Conservation (phyloP, 108 stramenopile genomes). For the Ochromonas danica region DNA sequence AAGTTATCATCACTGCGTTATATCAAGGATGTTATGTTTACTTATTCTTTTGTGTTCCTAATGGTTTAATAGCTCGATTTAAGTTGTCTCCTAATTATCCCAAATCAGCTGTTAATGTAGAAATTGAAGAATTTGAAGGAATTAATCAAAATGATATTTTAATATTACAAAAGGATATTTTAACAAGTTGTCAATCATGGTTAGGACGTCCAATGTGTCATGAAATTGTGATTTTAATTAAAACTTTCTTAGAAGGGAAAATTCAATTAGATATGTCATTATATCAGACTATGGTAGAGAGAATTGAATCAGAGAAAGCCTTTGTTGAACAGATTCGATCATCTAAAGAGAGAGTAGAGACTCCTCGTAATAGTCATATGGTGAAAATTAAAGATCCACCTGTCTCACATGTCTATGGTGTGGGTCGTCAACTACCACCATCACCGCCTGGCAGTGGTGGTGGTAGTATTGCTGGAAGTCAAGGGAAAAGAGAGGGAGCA, state of each 20-base stretch:
- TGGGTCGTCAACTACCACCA: too few relatives aligned
- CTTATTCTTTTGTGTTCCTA: too few relatives aligned
- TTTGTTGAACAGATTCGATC: too few relatives aligned
- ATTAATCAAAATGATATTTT: background rate
- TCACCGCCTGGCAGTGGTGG: too few relatives aligned
- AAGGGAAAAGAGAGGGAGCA: too few relatives aligned
- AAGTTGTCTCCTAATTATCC: background rate
- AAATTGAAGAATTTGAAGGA: conserved; percentile 2
- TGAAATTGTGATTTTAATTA: background rate
- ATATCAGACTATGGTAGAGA: background rate
- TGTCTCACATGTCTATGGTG: too few relatives aligned
- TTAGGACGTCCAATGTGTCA: background rate
- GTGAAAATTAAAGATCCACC: too few relatives aligned
- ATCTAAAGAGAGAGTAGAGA: too few relatives aligned
- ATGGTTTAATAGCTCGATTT: conserved; percentile 2
- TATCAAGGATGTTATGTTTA: background rate
- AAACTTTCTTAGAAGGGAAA: conserved; percentile 3
- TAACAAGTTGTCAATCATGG: conserved; percentile 2
- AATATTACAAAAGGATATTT: background rate
- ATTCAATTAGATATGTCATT: background rate
- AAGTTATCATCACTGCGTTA: background rate
- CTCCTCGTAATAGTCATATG: too few relatives aligned
- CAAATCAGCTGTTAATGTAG: background rate
- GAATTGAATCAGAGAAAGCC: background rate
- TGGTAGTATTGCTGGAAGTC: too few relatives aligned